Percentiles rank a stretch among this genome's conserved stretches.
These are phyloP conservation scores for Flaveria ramosissima DNA, from an alignment of 129 eudicot species.

Conservation along the genomic window DNA sequence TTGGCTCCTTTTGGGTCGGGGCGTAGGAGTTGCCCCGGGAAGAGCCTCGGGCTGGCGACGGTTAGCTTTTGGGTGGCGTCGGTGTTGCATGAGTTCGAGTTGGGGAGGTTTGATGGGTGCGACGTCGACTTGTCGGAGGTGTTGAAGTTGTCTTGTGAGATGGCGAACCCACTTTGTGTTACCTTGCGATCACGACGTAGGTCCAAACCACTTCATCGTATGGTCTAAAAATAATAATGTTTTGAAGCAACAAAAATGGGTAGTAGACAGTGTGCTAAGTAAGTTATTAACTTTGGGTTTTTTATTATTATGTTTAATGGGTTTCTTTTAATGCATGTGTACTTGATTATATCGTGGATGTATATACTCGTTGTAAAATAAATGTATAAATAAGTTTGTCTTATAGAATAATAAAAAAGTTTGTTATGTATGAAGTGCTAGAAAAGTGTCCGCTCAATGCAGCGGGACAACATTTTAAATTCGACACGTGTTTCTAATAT, in stretches of 20 bases:
- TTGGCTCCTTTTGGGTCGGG: conserved; percentile 97
- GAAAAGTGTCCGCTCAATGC: no score
- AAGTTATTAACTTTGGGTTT: conserved; percentile 2
- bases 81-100: conserved; percentile 68
- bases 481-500: no score
- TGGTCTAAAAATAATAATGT: not conserved
- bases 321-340: not conserved
- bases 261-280: conserved; percentile 12
- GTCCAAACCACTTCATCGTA: not conserved
- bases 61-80: conserved; percentile 83
- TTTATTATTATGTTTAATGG: not conserved
- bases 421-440: no score
- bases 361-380: conserved; percentile 9
- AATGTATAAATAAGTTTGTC: not conserved
- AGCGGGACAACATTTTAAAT: no score
- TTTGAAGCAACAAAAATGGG: not conserved
- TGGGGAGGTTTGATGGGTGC: conserved; percentile 16
- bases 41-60: conserved; percentile 65
- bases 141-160: conserved; percentile 74
- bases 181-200: conserved; percentile 45
- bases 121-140: conserved; percentile 64
- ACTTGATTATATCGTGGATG: conserved; percentile 3
- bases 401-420: no score
- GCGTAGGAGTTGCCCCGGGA: conserved; percentile 82
- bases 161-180: conserved; percentile 75